A percentile compares a stretch with the other conserved stretches of the same genome.
Conservation (phyloP, 78 protist species). For the Paulinella micropora region DNA sequence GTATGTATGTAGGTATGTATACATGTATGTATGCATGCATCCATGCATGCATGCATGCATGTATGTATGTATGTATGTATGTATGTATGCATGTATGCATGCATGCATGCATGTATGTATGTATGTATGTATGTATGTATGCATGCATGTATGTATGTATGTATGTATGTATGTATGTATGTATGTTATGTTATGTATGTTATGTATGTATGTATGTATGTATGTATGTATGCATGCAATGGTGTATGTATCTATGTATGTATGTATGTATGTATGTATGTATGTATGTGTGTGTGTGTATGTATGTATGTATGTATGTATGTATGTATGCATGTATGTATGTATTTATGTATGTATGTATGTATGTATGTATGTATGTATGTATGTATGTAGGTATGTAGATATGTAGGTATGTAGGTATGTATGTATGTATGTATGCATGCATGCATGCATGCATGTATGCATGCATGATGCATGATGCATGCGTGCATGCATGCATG, state of each 20-base stretch:
- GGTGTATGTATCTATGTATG: not conserved
- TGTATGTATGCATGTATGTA: not conserved
- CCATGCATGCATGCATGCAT: not conserved
- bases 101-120: not conserved
- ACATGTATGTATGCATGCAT: not conserved
- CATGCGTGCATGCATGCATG: too few relatives aligned
- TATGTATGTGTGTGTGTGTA: not conserved
- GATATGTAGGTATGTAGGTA: too few relatives aligned
- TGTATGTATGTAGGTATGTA: not conserved
- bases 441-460: too few relatives aligned
- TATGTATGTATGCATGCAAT: not conserved
- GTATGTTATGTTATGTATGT: not conserved
- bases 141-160: not conserved
- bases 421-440: too few relatives aligned
- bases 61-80: not conserved
- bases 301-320: not conserved
- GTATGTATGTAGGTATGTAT: not conserved
- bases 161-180: not conserved
- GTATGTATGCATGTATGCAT: not conserved
- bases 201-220: not conserved
- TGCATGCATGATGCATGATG: too few relatives aligned
- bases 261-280: not conserved
- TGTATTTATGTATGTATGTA: not conserved
- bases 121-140: not conserved
- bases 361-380: not conserved